Conservation (phyloP, 2,329 filamentous ascomycete species). For the Beauveria medogensis region DNA sequence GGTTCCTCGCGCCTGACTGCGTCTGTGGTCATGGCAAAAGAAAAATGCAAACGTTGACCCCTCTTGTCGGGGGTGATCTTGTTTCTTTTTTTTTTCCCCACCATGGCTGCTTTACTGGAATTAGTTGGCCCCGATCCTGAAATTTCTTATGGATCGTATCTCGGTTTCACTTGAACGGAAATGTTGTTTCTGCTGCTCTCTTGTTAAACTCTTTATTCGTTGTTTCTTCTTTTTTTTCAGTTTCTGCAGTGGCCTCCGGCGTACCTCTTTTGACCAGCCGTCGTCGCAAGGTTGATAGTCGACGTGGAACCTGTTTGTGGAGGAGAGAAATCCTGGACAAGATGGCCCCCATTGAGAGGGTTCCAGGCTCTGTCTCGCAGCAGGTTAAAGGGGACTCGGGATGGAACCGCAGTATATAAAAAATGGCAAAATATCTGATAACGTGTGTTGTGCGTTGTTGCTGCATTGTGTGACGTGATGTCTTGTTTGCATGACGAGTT, state of each 20-base stretch:
- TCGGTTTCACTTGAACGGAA: constrained; percentile 19
- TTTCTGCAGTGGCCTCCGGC: constrained; percentile 13
- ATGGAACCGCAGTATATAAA: constrained; percentile 13
- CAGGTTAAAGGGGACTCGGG: constrained; percentile 10
- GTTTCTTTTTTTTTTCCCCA: constrained; percentile 8
- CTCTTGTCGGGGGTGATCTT: constrained; percentile 26
- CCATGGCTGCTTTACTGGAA: constrained; percentile 10
- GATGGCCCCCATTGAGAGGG: constrained; percentile 7
- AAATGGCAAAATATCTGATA: constrained; percentile 13
- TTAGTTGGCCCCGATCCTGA: constrained; percentile 6
- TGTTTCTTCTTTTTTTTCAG: constrained; percentile 13
- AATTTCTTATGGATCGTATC: constrained; percentile 8
- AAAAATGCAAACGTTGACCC: not conserved
- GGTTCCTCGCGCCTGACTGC: constrained; percentile 6
- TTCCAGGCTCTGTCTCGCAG: constrained; percentile 4
- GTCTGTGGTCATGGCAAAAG: constrained; percentile 1
- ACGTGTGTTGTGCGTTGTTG: not conserved
- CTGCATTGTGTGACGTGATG: not conserved
- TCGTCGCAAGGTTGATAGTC: not conserved
- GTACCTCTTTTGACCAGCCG: constrained; percentile 8
- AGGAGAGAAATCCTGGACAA: not conserved
- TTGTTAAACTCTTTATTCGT: constrained; percentile 13
- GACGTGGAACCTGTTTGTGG: constrained; percentile 15
- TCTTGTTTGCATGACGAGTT: not conserved
- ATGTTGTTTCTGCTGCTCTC: constrained; percentile 19